phyloP scores from a whole-genome alignment of 2,329 filamentous ascomycete genomes.

The Aspergillus pseudotamarii region DNA sequence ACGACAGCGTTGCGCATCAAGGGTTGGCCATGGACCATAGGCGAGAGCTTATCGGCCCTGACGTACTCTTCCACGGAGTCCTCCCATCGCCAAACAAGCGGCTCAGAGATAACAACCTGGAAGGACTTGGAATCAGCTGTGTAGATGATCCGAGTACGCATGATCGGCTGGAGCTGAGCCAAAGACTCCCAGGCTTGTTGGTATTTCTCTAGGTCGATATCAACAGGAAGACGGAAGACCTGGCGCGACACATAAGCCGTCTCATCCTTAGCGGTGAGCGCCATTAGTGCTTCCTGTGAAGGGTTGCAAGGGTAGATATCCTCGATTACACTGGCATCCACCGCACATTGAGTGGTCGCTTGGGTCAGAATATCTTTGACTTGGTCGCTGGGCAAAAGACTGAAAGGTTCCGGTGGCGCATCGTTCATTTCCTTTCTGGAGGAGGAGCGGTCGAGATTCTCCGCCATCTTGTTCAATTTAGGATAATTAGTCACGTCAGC shows the following conservation, averaged over 20 bases:
- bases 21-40: not conserved
- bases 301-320: not conserved
- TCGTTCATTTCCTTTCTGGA: not conserved
- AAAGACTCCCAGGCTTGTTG: not conserved
- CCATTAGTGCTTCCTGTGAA: not conserved
- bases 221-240: not conserved
- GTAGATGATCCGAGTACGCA: not conserved
- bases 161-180: not conserved
- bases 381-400: not conserved
- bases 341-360: not conserved
- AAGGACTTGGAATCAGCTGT: not conserved
- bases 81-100: not conserved
- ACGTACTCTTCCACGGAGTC: not conserved
- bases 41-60: not conserved
- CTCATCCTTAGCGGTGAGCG: not conserved
- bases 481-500: not conserved
- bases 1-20: constrained; percentile 8
- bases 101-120: not conserved
- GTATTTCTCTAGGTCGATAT: not conserved
- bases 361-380: not conserved
- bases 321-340: not conserved
- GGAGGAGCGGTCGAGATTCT: not conserved
- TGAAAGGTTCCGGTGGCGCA: not conserved
- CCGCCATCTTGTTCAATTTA: not conserved
- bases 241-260: not conserved